These are phyloP conservation scores for Amanita rubescens DNA, from an alignment of 768 basidiomycete species.

Conservation along the genomic window DNA sequence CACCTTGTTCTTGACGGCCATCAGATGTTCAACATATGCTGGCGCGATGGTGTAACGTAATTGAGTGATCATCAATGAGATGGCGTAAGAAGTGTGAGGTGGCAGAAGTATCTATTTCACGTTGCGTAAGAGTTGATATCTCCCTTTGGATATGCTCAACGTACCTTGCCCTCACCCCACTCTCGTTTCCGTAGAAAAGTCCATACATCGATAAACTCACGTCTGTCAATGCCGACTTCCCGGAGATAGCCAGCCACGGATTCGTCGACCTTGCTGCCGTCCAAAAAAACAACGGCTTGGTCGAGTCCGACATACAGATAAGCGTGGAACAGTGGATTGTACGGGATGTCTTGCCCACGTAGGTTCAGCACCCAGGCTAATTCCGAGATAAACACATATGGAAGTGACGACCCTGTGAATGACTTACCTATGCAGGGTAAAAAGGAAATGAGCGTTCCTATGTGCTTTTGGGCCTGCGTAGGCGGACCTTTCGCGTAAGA, in stretches of 20 bases:
- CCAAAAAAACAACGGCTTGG: constrained; percentile 68
- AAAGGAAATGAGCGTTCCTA: constrained; percentile 60
- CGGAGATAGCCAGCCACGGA: constrained; percentile 54
- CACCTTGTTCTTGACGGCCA: constrained; percentile 82
- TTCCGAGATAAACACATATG: neutral
- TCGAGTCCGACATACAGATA: constrained; percentile 72
- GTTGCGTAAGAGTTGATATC: neutral
- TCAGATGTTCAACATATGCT: constrained; percentile 66
- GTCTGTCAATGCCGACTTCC: constrained; percentile 45
- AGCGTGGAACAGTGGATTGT: constrained; percentile 86
- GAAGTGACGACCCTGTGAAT: neutral
- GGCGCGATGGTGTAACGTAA: constrained; percentile 70
- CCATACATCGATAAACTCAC: constrained; percentile 77
- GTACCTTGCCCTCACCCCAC: constrained; percentile 74
- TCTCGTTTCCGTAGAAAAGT: constrained; percentile 63
- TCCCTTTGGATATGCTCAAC: constrained; percentile 3
- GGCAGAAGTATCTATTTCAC: constrained; percentile 51
- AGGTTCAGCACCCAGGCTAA: constrained; percentile 84
- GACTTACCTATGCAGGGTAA: constrained; percentile 63
- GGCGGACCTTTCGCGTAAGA: constrained; percentile 59
- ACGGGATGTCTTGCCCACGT: constrained; percentile 85
- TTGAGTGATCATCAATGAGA: constrained; percentile 79
- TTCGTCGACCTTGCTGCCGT: constrained; percentile 51
- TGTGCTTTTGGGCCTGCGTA: constrained; percentile 53
- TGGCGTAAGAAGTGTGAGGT: constrained; percentile 73